Conservation (phyloP, 129 eudicot species). For the Flaveria bidentis region DNA sequence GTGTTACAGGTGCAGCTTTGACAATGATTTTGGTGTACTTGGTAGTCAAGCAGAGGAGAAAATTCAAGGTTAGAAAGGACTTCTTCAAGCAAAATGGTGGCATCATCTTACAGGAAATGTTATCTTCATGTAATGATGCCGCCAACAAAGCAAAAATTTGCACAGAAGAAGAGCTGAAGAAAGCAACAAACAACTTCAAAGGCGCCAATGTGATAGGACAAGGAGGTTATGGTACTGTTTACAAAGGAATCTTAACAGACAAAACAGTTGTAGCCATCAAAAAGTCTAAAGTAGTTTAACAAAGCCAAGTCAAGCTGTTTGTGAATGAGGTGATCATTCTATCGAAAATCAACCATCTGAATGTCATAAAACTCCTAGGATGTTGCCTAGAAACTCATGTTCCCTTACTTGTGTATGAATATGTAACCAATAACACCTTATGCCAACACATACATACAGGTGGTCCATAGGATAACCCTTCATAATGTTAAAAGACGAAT, state of each 20-base stretch:
- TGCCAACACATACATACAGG: constrained; percentile 27
- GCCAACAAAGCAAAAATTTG: constrained; percentile 22
- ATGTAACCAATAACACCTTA: constrained; percentile 32
- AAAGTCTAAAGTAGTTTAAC: constrained; percentile 37
- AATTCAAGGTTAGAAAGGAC: constrained; percentile 19
- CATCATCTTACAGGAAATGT: constrained; percentile 29
- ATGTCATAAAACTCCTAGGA: constrained; percentile 34
- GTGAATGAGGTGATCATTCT: constrained; percentile 34
- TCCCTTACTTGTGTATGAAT: constrained; percentile 39
- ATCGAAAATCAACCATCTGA: constrained; percentile 38
- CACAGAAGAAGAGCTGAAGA: constrained; percentile 39
- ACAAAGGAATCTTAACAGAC: constrained; percentile 28
- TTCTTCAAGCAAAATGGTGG: constrained; percentile 38
- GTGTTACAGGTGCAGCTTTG: constrained; percentile 31
- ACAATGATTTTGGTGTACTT: constrained; percentile 18
- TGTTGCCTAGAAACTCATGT: constrained; percentile 40
- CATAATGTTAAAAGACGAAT: no score
- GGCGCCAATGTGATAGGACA: constrained; percentile 28
- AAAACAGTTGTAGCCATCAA: constrained; percentile 37
- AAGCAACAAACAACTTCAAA: constrained; percentile 31
- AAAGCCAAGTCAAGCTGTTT: constrained; percentile 36
- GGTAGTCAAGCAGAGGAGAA: constrained; percentile 14
- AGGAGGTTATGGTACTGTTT: constrained; percentile 39
- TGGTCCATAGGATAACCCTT: no score
- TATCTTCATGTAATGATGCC: constrained; percentile 17